Conservation (phyloP, 768 basidiomycete genomes). For the Tulasnella sp. region DNA sequence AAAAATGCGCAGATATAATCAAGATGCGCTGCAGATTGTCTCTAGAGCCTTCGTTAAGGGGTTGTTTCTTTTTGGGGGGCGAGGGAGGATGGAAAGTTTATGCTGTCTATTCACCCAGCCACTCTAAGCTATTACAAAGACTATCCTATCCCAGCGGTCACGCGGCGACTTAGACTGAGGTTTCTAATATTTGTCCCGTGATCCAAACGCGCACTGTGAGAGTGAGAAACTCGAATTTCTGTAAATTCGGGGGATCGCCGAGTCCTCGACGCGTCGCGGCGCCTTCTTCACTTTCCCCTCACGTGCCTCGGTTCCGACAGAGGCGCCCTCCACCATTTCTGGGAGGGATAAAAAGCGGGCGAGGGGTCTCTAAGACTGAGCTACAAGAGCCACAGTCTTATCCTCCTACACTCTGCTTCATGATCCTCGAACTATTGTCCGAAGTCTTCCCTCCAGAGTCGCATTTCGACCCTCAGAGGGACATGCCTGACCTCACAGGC, state of each 20-base stretch:
- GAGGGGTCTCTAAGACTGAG: neutral
- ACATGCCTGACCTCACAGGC: conserved; percentile 33
- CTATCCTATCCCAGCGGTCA: too few species aligned
- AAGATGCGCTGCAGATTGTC: too few species aligned
- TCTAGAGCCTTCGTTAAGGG: too few species aligned
- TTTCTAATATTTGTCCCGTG: too few species aligned
- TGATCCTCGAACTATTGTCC: neutral
- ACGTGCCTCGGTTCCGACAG: conserved; percentile 5
- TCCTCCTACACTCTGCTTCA: neutral
- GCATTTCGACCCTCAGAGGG: neutral
- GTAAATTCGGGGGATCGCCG: neutral
- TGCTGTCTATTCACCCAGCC: too few species aligned
- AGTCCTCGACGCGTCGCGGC: neutral
- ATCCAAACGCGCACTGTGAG: too few species aligned
- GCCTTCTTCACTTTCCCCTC: conserved; percentile 1
- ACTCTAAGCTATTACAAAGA: too few species aligned
- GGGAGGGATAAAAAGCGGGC: neutral
- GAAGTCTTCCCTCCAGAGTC: conserved; percentile 15
- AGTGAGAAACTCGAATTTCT: neutral
- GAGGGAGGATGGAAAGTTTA: too few species aligned
- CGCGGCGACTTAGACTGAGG: too few species aligned
- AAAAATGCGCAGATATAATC: too few species aligned
- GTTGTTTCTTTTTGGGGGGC: too few species aligned
- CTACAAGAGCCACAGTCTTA: neutral
- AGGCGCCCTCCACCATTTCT: neutral